These are phyloP conservation scores for Alternaria metachromatica DNA, from an alignment of 2,329 filamentous ascomycete species.

Conservation along the genomic window DNA sequence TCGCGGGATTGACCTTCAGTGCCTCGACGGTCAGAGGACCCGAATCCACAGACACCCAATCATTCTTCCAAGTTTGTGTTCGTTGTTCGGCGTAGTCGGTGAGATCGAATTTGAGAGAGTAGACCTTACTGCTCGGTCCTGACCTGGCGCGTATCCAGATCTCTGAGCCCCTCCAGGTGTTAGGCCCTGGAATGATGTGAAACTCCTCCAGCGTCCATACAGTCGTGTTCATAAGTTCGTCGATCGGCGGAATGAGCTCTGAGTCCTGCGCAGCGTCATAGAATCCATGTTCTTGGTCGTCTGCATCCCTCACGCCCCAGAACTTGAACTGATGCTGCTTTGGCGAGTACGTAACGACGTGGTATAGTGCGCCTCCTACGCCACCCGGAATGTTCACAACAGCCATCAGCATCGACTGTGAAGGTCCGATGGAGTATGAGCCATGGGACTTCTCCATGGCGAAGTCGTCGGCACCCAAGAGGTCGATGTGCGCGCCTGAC, in stretches of 20 bases:
- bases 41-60: slow-evolving; percentile 56
- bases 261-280: slow-evolving; percentile 73
- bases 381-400: slow-evolving; percentile 66
- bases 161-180: slow-evolving; percentile 49
- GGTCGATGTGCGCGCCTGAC: slow-evolving; percentile 76
- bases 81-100: slow-evolving; percentile 68
- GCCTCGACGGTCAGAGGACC: slow-evolving; percentile 51
- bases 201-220: slow-evolving; percentile 60
- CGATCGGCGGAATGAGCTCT: slow-evolving; percentile 68
- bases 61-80: slow-evolving; percentile 68
- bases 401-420: slow-evolving; percentile 77
- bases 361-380: slow-evolving; percentile 59
- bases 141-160: slow-evolving; percentile 61
- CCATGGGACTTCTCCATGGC: slow-evolving; percentile 69
- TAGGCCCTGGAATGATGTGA: slow-evolving; percentile 46
- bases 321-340: slow-evolving; percentile 94
- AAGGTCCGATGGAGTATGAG: slow-evolving; percentile 79
- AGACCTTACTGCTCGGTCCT: slow-evolving; percentile 65
- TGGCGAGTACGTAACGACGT: slow-evolving; percentile 84
- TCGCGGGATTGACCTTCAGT: slow-evolving; percentile 47
- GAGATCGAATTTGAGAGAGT: slow-evolving; percentile 77
- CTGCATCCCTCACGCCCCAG: slow-evolving; percentile 75
- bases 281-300: slow-evolving; percentile 65
- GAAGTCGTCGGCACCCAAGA: slow-evolving; percentile 66
- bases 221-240: slow-evolving; percentile 58